Evolutionary conservation across 129 eudicot genomes (phyloP).

Genomic region (Chrysanthemum makinoi): DNA sequence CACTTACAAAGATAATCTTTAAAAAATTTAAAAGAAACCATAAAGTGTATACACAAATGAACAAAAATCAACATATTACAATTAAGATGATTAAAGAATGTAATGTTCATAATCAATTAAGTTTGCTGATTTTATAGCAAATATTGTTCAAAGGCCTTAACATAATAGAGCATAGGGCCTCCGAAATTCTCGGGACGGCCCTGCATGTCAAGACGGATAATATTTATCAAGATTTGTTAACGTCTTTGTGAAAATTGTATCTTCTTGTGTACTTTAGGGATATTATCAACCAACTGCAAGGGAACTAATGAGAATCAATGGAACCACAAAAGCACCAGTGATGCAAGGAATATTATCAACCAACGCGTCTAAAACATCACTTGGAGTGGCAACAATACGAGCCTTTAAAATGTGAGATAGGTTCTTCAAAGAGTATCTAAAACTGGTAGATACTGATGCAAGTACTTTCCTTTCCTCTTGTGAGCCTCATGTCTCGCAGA

Average conservation of each 20-base stretch:
- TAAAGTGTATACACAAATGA: too few relatives aligned
- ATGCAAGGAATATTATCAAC: too few relatives aligned
- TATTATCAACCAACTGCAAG: slow-evolving; percentile 72
- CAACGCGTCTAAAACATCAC: slow-evolving; percentile 75
- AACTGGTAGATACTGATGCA: slow-evolving; percentile 75
- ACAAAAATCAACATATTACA: too few relatives aligned
- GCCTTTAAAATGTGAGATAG: slow-evolving; percentile 66
- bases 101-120: too few relatives aligned
- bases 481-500: too few relatives aligned
- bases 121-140: too few relatives aligned
- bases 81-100: too few relatives aligned
- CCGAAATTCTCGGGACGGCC: too few relatives aligned
- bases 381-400: slow-evolving; percentile 76
- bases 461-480: slow-evolving; percentile 58
- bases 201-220: not conserved
- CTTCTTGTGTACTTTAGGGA: slow-evolving; percentile 35
- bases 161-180: too few relatives aligned
- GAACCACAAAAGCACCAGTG: slow-evolving; percentile 88
- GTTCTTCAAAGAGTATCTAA: slow-evolving; percentile 53
- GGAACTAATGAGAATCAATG: slow-evolving; percentile 78
- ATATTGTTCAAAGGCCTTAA: too few relatives aligned
- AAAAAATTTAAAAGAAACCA: too few relatives aligned
- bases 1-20: too few relatives aligned
- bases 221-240: not conserved
- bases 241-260: not conserved